Base-by-base conservation (phyloP, 371 early-diverging fungal genomes). In the Chytridium lagenaria region DNA sequence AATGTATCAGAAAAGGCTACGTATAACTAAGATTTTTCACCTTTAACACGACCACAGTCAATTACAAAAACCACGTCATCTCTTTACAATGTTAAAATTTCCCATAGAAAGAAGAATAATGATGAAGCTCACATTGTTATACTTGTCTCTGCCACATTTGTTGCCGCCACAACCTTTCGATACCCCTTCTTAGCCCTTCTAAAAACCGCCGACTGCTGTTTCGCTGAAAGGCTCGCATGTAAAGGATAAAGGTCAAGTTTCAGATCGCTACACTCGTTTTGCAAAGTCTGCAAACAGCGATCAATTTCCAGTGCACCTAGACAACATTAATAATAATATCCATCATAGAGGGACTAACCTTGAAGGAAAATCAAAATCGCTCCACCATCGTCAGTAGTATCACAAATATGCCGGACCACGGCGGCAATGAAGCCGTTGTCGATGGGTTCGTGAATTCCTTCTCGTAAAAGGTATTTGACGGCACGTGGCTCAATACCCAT, bases 101-200 rank as follows among this genome's bases (percentile, higher is more conserved):
- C 26, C 5, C 31, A 59, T n/a, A 34, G 39, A 28, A 49, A n/a
- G 34, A 38, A 57, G 16, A 3, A 31, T 22, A 3, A 44, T 19
- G 30, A 22, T n/a, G 1, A 10, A 16, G 30, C 76, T 67, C 64
- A 74, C 75, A 85, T 85, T 23, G 91, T 89, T 44, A 89, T 79
- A 72, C 92, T 92, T 0, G 98, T 98, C 78, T 98, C 98, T 0
- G 97, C 95, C 76, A 98, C 94, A 74, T 97, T 97, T 19, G 98
- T 98, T 0, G 94, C 81, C 33, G 97, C 81, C 1, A 98, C 92
- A 33, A 95, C 87, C 78, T 97, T 96, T 23, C 96, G 84, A 15
- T 81, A 71, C 0, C 91, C 90, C 1, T 78, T 68, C 0, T 85
- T 83, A 1, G 90, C 87, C 0, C 85, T 76, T 50, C 84, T 84